Evolutionary conservation across 2,329 filamentous ascomycete species (phyloP).

Genomic region (Rutstroemia sydowiana): DNA sequence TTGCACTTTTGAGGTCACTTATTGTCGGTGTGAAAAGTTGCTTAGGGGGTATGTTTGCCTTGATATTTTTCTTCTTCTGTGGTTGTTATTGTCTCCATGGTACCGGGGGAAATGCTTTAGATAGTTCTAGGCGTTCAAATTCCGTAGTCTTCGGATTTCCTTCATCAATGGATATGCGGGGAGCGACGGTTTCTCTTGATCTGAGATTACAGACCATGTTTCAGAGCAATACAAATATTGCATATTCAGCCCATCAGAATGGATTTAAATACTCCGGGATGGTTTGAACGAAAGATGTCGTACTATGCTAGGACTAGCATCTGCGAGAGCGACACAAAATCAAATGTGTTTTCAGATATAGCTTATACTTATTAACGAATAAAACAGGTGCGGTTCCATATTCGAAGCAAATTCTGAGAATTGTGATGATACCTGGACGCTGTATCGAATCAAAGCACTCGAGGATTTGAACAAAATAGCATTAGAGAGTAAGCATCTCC

Average conservation of each 20-base stretch:
- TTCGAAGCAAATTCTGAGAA: neutral
- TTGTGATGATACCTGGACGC: neutral
- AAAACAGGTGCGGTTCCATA: neutral
- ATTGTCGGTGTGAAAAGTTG: slow-evolving; percentile 13
- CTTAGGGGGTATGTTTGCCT: slow-evolving; percentile 14
- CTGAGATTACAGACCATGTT: too few species aligned
- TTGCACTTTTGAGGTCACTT: slow-evolving; percentile 14
- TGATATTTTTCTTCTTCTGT: neutral
- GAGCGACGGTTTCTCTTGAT: too few species aligned
- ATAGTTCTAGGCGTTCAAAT: too few species aligned
- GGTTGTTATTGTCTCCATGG: neutral
- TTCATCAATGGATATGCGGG: too few species aligned
- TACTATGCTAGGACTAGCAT: too few species aligned
- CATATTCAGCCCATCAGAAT: too few species aligned
- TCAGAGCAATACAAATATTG: too few species aligned
- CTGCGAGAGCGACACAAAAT: too few species aligned
- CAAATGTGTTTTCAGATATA: too few species aligned
- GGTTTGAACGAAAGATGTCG: too few species aligned
- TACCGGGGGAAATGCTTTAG: neutral
- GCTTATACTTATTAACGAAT: neutral
- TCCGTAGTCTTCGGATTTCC: too few species aligned
- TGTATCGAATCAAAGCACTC: neutral
- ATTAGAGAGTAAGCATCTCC: neutral
- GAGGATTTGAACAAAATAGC: neutral
- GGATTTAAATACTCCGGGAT: too few species aligned